Evolutionary conservation across 768 basidiomycete species (phyloP).

Genomic region (Coprinopsis marcescibilis): DNA sequence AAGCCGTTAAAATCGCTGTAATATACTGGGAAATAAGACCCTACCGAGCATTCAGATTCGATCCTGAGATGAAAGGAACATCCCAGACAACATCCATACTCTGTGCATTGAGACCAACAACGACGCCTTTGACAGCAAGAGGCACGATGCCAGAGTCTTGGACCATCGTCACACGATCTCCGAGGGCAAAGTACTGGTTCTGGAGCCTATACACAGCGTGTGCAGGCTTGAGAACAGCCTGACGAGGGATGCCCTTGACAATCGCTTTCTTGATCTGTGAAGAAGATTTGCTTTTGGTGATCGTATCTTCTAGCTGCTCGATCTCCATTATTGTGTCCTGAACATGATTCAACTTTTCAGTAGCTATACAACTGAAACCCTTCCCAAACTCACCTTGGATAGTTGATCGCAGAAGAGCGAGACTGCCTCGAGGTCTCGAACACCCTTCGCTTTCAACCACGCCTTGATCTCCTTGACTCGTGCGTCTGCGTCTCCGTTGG

Average conservation of each 20-base stretch:
- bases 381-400: slow-evolving; percentile 54
- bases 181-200: slow-evolving; percentile 80
- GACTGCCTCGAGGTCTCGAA: slow-evolving; percentile 88
- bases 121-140: slow-evolving; percentile 86
- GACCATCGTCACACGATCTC: slow-evolving; percentile 95
- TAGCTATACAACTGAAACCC: not conserved
- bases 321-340: slow-evolving; percentile 77
- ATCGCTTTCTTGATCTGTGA: slow-evolving; percentile 81
- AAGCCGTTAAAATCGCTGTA: not conserved
- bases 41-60: slow-evolving; percentile 78
- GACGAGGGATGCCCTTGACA: slow-evolving; percentile 90
- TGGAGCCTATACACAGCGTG: slow-evolving; percentile 88
- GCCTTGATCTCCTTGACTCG: slow-evolving; percentile 69
- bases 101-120: slow-evolving; percentile 81
- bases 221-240: slow-evolving; percentile 88
- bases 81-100: slow-evolving; percentile 97
- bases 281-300: slow-evolving; percentile 54
- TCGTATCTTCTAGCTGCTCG: slow-evolving; percentile 66
- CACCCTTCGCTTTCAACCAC: slow-evolving; percentile 85
- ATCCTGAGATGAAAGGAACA: slow-evolving; percentile 89
- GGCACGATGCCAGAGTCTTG: slow-evolving; percentile 93
- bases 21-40: slow-evolving; percentile 7
- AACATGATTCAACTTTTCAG: not conserved
- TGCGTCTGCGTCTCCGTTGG: slow-evolving; percentile 55
- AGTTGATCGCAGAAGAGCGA: slow-evolving; percentile 90